These are phyloP conservation scores for Fusarium oxysporum DNA, from an alignment of 2,329 filamentous ascomycete species.

Conservation along the genomic window DNA sequence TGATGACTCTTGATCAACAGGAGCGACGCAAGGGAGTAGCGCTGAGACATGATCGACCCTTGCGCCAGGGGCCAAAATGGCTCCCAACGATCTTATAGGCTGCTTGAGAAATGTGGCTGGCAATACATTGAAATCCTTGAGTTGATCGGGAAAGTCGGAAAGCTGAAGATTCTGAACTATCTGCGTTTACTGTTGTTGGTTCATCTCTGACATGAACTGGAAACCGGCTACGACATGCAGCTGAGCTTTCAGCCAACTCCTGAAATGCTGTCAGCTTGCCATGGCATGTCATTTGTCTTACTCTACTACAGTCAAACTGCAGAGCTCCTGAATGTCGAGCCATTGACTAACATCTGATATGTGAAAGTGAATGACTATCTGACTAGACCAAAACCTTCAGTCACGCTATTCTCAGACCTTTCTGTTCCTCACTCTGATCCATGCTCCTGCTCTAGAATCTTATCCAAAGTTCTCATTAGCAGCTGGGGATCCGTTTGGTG, in stretches of 20 bases:
- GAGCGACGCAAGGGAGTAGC: constrained; percentile 33
- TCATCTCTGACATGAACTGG: not conserved
- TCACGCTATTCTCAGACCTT: not conserved
- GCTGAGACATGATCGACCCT: constrained; percentile 33
- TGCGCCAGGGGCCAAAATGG: not conserved
- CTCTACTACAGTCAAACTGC: not conserved
- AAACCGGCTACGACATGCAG: not conserved
- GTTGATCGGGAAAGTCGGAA: not conserved
- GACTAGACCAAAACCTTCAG: not conserved
- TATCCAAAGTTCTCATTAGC: not conserved
- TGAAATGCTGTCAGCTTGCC: not conserved
- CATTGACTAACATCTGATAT: not conserved
- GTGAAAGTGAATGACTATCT: too few species aligned
- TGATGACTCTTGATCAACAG: constrained; percentile 6
- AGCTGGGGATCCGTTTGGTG: not conserved
- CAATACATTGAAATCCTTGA: not conserved
- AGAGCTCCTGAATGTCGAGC: not conserved
- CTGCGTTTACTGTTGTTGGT: not conserved
- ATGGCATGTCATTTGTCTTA: not conserved
- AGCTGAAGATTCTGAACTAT: not conserved
- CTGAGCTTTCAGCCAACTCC: not conserved
- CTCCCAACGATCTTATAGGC: not conserved
- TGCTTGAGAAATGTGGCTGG: constrained; percentile 17
- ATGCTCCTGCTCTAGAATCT: not conserved
- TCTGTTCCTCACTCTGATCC: not conserved